These are phyloP conservation scores for Aureobasidium lini DNA, from an alignment of 2,329 filamentous ascomycete species.

Conservation along the genomic window DNA sequence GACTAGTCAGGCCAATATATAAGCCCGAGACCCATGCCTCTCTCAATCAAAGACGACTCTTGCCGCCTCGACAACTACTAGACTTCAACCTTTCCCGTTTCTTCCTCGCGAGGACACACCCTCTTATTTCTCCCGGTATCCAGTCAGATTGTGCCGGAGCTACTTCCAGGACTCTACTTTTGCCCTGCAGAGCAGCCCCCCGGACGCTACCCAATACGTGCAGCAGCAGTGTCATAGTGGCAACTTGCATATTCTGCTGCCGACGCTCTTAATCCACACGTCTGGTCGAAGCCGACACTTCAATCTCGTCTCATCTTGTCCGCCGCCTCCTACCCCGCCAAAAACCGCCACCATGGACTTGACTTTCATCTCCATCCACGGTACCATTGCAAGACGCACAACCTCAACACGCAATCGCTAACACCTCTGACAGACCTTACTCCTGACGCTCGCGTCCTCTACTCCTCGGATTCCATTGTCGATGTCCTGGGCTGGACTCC, in stretches of 20 bases:
- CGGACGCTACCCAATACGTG: not conserved
- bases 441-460: constrained; percentile 69
- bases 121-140: too few species aligned
- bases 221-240: not conserved
- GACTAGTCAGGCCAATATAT: not conserved
- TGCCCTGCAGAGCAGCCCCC: not conserved
- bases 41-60: not conserved
- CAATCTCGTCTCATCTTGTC: not conserved
- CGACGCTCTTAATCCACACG: not conserved
- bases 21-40: not conserved
- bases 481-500: constrained; percentile 77
- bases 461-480: constrained; percentile 73
- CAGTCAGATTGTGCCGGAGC: not conserved
- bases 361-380: constrained; percentile 87
- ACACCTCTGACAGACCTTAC: constrained; percentile 52
- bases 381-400: constrained; percentile 36
- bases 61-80: not conserved
- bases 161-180: not conserved
- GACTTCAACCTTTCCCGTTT: not conserved
- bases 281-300: not conserved
- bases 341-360: constrained; percentile 14
- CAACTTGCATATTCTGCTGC: not conserved
- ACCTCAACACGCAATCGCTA: not conserved
- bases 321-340: not conserved
- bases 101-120: too few species aligned